A percentile compares a stretch with the other conserved stretches of the same genome.
These are phyloP conservation scores for Tolypocladium album DNA, from an alignment of 2,329 filamentous ascomycete species.

Conservation along the genomic window DNA sequence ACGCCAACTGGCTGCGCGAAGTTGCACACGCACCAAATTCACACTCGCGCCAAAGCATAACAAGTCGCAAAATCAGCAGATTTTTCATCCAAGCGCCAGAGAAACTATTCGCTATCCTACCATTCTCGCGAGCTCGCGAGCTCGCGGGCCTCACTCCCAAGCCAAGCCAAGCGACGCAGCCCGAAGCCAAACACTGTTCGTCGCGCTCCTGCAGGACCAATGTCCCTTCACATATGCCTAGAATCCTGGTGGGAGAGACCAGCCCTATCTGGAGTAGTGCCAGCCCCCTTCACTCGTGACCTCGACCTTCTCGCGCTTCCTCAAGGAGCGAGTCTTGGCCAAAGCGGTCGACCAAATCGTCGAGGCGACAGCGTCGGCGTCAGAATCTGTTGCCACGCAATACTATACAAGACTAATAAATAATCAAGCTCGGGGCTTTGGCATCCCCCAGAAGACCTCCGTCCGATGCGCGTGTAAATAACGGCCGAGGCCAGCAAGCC, in stretches of 20 bases:
- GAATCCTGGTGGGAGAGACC: neutral
- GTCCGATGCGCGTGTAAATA: neutral
- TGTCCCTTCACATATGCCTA: neutral
- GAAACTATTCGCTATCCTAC: neutral
- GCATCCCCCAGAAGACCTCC: neutral
- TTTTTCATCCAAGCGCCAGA: neutral
- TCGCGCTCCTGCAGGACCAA: neutral
- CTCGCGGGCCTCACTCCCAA: neutral
- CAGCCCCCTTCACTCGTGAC: neutral
- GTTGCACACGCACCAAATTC: neutral
- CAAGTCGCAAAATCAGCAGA: neutral
- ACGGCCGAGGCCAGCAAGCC: neutral
- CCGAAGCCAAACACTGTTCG: neutral
- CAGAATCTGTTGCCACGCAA: neutral
- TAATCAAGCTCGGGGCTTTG: neutral
- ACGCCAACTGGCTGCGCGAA: neutral
- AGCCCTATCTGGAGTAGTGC: neutral
- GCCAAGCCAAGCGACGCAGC: neutral
- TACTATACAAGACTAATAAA: neutral
- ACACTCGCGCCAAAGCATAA: neutral
- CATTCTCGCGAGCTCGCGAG: neutral
- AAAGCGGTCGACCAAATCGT: too few species aligned
- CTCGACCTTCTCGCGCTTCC: neutral
- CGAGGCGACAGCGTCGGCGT: neutral
- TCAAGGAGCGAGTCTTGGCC: neutral